phyloP scores from a whole-genome alignment of 2,329 filamentous ascomycete species.

The Xylariaceae sp. region DNA sequence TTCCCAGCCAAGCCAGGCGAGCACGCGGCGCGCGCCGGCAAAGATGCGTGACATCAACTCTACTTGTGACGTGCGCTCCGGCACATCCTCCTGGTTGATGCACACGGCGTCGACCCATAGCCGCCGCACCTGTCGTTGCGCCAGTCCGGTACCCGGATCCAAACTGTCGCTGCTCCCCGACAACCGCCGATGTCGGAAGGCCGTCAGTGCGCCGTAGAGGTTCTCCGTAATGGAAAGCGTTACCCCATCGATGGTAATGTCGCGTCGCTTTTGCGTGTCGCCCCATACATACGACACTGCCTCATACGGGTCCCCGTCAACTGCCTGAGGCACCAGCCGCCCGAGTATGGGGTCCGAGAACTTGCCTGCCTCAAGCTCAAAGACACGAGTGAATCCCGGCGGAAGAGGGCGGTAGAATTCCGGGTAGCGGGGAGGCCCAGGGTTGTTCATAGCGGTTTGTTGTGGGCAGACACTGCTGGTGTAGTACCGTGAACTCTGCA shows the following conservation, averaged over 20 bases:
- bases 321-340: constrained; percentile 11
- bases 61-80: constrained; percentile 13
- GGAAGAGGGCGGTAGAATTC: constrained; percentile 7
- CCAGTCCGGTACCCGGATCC: not conserved
- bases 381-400: constrained; percentile 6
- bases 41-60: constrained; percentile 19
- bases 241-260: constrained; percentile 9
- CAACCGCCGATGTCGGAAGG: constrained; percentile 9
- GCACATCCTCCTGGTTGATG: constrained; percentile 13
- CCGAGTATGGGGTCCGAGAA: constrained; percentile 15
- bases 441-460: not conserved
- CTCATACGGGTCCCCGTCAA: constrained; percentile 14
- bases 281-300: constrained; percentile 17
- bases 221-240: constrained; percentile 6
- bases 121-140: constrained; percentile 1
- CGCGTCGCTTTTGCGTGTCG: constrained; percentile 8
- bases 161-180: not conserved
- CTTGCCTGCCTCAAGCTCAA: constrained; percentile 12
- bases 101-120: constrained; percentile 16
- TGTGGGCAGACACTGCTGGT: not conserved
- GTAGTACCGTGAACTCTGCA: too few species aligned
- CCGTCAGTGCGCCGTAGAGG: constrained; percentile 8
- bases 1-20: constrained; percentile 17
- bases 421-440: not conserved
- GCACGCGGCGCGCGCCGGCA: constrained; percentile 14